These are phyloP conservation scores for Saururus chinensis DNA, from an alignment of 164 flowering plant species.

Conservation along the genomic window DNA sequence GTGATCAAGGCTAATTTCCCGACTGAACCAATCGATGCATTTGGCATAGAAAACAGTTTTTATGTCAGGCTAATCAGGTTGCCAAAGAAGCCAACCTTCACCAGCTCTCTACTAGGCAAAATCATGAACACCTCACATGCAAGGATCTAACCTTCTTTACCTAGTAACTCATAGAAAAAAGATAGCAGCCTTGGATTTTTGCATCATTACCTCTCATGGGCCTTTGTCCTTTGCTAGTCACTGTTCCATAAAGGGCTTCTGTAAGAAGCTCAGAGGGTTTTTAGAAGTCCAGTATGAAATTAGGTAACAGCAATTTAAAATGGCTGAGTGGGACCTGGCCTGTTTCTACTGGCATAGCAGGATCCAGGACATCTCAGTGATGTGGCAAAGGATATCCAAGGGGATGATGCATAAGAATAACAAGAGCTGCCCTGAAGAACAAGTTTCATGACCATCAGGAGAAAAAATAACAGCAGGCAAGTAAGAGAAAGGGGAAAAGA, in stretches of 20 bases:
- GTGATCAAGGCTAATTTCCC: conserved; percentile 8
- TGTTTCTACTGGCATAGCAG: not conserved
- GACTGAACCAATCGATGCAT: not conserved
- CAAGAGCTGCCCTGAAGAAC: conserved; percentile 4
- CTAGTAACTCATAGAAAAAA: conserved; percentile 6
- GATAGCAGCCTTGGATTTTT: conserved; percentile 17
- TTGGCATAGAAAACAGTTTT: not conserved
- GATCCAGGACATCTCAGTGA: not conserved
- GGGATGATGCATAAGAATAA: conserved; percentile 1
- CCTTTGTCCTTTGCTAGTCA: conserved; percentile 7
- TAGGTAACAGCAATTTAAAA: not conserved
- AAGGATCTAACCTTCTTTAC: conserved; percentile 10
- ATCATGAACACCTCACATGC: conserved; percentile 27
- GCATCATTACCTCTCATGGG: conserved; percentile 20
- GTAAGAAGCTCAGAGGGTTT: not conserved
- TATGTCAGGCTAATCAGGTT: conserved; percentile 5
- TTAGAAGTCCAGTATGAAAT: not conserved
- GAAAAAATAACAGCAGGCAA: conserved; percentile 8
- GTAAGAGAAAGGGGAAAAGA: conserved; percentile 8
- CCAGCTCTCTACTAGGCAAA: conserved; percentile 7
- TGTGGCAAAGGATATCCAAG: conserved; percentile 8
- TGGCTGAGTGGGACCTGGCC: not conserved
- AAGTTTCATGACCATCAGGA: conserved; percentile 1
- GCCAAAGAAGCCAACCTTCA: not conserved
- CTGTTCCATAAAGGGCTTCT: not conserved